Percentiles rank a stretch among this genome's conserved stretches.
phyloP scores from a whole-genome alignment of 2,329 filamentous ascomycete genomes.

The Xylariaceae sp. region DNA sequence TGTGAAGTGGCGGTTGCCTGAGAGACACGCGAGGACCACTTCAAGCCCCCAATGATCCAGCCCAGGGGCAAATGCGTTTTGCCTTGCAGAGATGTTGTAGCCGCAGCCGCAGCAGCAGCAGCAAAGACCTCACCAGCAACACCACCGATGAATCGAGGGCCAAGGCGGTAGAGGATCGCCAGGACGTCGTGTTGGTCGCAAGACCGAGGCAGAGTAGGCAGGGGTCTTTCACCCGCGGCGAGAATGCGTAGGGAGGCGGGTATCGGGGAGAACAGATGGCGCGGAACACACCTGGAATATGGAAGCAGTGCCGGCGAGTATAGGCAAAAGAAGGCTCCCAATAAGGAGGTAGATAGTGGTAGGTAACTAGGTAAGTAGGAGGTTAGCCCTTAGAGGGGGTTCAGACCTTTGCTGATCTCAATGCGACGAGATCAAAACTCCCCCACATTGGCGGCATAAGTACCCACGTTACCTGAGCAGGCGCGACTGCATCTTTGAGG shows the following conservation, averaged over 20 bases:
- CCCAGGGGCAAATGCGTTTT: constrained; percentile 1
- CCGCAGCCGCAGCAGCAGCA: neutral
- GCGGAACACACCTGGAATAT: neutral
- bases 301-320: neutral
- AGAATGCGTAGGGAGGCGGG: neutral
- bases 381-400: constrained; percentile 20
- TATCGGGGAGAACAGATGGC: neutral
- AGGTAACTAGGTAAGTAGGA: neutral
- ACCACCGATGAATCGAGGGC: neutral
- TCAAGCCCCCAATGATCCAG: constrained; percentile 6
- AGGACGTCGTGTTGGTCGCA: constrained; percentile 1
- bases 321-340: neutral
- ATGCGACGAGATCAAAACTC: constrained; percentile 16
- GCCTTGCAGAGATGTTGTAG: neutral
- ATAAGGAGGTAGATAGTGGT: neutral
- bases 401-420: constrained; percentile 16
- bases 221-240: neutral
- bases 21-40: constrained; percentile 7
- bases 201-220: neutral
- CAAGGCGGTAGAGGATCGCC: neutral
- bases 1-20: constrained; percentile 19
- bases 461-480: neutral
- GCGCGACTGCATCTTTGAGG: neutral
- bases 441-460: neutral
- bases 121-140: neutral